Conservation (phyloP, 768 basidiomycete species). For the Ramaria sp. region DNA sequence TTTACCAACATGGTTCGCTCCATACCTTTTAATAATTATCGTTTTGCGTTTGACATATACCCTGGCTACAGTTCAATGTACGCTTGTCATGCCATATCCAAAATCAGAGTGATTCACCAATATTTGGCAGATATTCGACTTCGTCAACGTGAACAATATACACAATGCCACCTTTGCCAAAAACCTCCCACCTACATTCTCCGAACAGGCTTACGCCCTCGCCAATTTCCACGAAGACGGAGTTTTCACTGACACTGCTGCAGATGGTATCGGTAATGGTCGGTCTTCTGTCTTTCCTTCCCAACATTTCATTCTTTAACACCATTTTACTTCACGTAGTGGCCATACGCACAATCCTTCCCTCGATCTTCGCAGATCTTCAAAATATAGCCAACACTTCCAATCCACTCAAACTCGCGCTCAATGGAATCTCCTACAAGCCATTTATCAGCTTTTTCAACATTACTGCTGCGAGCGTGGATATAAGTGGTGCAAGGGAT, state of each 20-base stretch:
- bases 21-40: neutral
- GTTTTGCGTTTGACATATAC: slow-evolving; percentile 9
- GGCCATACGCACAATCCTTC: slow-evolving; percentile 69
- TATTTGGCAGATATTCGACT: slow-evolving; percentile 49
- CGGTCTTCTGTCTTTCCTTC: slow-evolving; percentile 19
- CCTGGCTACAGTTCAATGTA: slow-evolving; percentile 57
- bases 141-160: slow-evolving; percentile 58
- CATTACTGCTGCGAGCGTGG: slow-evolving; percentile 29
- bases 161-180: slow-evolving; percentile 79
- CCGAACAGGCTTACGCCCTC: slow-evolving; percentile 62
- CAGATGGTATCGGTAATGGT: slow-evolving; percentile 72
- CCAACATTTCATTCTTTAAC: neutral
- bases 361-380: slow-evolving; percentile 45
- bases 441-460: slow-evolving; percentile 85
- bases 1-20: slow-evolving; percentile 58
- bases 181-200: slow-evolving; percentile 66
- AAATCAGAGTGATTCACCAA: neutral
- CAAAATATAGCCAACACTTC: slow-evolving; percentile 36
- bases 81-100: slow-evolving; percentile 18
- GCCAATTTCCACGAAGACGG: slow-evolving; percentile 75
- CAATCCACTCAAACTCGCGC: slow-evolving; percentile 68
- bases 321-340: slow-evolving; percentile 32
- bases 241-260: slow-evolving; percentile 53
- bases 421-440: slow-evolving; percentile 79
- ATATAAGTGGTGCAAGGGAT: slow-evolving; percentile 27